phyloP scores from a whole-genome alignment of 129 eudicot genomes.

The Pseudognaphalium luteoalbum region DNA sequence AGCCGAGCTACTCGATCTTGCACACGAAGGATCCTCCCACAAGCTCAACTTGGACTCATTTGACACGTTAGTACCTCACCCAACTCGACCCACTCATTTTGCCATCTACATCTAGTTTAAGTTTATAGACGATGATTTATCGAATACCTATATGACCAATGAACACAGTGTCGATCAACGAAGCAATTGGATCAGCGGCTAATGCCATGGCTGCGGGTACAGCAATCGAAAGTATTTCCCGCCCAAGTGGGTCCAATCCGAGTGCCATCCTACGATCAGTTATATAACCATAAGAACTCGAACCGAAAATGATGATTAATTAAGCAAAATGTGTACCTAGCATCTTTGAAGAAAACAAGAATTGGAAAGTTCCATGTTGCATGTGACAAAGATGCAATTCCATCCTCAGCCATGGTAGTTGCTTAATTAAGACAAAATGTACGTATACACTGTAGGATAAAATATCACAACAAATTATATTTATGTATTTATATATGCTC shows the following conservation, averaged over 20 bases:
- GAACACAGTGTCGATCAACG: conserved; percentile 71
- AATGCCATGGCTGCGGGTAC: conserved; percentile 76
- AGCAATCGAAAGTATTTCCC: conserved; percentile 65
- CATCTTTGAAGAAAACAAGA: conserved; percentile 60
- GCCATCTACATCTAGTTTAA: not conserved
- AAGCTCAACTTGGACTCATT: too few species aligned
- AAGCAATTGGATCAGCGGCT: conserved; percentile 86
- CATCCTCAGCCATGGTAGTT: conserved; percentile 41
- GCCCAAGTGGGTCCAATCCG: conserved; percentile 63
- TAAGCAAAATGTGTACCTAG: conserved; percentile 33
- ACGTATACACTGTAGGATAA: not conserved
- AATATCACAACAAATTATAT: too few species aligned
- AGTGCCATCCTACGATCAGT: conserved; percentile 43
- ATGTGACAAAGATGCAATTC: conserved; percentile 15
- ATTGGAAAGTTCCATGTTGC: conserved; percentile 47
- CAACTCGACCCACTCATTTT: not conserved
- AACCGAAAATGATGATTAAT: not conserved
- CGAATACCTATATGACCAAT: conserved; percentile 65
- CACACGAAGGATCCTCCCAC: too few species aligned
- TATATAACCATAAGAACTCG: not conserved
- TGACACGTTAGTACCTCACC: not conserved
- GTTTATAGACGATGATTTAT: not conserved
- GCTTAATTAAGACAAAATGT: not conserved
- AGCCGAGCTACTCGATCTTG: too few species aligned
- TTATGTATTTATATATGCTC: too few species aligned